Percentiles rank a stretch among this genome's conserved stretches.
These are phyloP conservation scores for Bipolaris zeicola DNA, from an alignment of 2,329 filamentous ascomycete species.

Conservation along the genomic window DNA sequence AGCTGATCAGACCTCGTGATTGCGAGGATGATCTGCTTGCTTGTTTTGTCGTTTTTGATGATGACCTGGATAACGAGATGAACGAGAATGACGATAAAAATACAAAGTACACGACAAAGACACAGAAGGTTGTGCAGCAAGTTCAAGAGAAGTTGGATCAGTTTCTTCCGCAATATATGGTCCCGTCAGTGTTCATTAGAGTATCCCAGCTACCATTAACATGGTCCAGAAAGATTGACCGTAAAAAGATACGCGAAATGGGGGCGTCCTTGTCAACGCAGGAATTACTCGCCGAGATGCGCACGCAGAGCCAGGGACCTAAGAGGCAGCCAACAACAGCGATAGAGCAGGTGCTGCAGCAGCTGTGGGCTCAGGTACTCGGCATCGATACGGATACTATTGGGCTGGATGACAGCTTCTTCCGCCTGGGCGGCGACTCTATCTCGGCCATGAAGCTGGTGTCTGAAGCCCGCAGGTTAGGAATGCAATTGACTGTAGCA, in stretches of 20 bases:
- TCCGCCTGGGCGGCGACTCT: slow-evolving; percentile 18
- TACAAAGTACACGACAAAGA: not conserved
- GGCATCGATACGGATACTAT: slow-evolving; percentile 8
- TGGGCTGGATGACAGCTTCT: slow-evolving; percentile 16
- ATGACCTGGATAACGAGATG: not conserved
- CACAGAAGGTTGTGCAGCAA: not conserved
- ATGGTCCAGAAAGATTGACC: slow-evolving; percentile 51
- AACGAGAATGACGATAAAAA: not conserved
- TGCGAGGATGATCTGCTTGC: not conserved
- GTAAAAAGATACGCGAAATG: slow-evolving; percentile 25
- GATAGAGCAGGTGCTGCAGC: not conserved
- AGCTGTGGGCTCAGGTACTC: slow-evolving; percentile 10
- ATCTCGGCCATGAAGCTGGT: slow-evolving; percentile 18
- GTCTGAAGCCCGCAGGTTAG: slow-evolving; percentile 3
- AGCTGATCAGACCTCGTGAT: not conserved
- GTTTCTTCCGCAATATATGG: slow-evolving; percentile 40
- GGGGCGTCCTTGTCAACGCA: slow-evolving; percentile 5
- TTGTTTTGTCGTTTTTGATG: too few relatives aligned
- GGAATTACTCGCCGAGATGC: slow-evolving; percentile 2
- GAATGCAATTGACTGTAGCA: not conserved
- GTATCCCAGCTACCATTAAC: slow-evolving; percentile 52
- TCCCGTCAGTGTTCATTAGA: slow-evolving; percentile 52
- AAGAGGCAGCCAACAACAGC: not conserved
- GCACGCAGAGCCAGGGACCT: not conserved
- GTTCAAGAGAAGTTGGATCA: not conserved